phyloP scores from a whole-genome alignment of 1,284 basidiomycete species.

The Microbotryum intermedium region DNA sequence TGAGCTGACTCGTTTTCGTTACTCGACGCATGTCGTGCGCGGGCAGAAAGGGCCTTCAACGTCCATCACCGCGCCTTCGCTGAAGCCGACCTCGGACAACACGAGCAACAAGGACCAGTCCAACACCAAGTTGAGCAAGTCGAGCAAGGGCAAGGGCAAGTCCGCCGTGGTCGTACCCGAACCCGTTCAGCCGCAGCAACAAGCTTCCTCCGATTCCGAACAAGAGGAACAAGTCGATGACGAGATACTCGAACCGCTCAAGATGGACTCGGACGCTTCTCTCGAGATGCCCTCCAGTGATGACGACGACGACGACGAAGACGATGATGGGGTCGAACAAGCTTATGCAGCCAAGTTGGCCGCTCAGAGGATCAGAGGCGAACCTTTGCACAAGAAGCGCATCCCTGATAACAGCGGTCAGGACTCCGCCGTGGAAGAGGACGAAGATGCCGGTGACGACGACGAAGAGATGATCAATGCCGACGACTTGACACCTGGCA shows the following conservation, averaged over 20 bases:
- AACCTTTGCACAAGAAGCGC: slow-evolving; percentile 14
- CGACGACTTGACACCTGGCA: slow-evolving; percentile 34
- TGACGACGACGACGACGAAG: slow-evolving; percentile 10
- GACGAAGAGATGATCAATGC: slow-evolving; percentile 30
- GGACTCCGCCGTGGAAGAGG: slow-evolving; percentile 4
- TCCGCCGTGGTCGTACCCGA: not conserved
- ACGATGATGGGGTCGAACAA: slow-evolving; percentile 25
- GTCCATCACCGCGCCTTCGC: slow-evolving; percentile 1
- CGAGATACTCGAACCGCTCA: slow-evolving; percentile 8
- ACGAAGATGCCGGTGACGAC: slow-evolving; percentile 31
- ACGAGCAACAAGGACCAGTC: slow-evolving; percentile 5
- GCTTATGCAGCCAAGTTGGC: slow-evolving; percentile 24
- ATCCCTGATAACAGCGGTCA: not conserved
- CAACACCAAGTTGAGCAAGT: too few relatives aligned
- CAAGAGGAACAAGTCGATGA: not conserved
- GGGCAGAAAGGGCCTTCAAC: slow-evolving; percentile 19
- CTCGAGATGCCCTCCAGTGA: slow-evolving; percentile 12
- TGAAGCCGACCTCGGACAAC: not conserved
- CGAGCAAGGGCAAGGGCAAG: not conserved
- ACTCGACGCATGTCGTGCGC: too few relatives aligned
- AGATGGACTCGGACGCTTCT: slow-evolving; percentile 19
- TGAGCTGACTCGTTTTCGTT: too few relatives aligned
- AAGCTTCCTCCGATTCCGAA: not conserved
- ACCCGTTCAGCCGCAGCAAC: not conserved
- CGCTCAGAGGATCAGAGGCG: slow-evolving; percentile 14